Percentiles rank a stretch among this genome's conserved stretches.
These are phyloP conservation scores for Pueraria montana DNA, from an alignment of 306 rosid species.

Conservation along the genomic window DNA sequence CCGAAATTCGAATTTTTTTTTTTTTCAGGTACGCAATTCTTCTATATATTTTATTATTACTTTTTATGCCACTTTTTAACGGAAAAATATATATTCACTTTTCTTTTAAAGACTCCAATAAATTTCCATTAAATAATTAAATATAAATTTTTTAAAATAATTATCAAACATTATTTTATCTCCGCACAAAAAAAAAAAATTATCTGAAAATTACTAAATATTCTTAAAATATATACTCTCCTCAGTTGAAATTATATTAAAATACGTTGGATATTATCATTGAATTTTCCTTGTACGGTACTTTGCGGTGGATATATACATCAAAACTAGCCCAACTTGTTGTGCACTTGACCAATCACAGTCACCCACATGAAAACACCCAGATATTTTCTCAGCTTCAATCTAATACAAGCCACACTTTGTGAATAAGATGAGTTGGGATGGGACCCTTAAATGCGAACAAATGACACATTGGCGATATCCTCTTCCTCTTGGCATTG, in stretches of 20 bases:
- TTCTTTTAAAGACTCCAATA: not conserved
- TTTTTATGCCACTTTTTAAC: not conserved
- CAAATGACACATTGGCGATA: slow-evolving; percentile 54
- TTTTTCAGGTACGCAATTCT: not conserved
- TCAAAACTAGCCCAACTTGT: slow-evolving; percentile 25
- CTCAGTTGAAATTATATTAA: not conserved
- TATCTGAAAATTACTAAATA: not conserved
- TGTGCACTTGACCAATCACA: slow-evolving; percentile 37
- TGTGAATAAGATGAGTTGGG: slow-evolving; percentile 56
- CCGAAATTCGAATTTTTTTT: not conserved
- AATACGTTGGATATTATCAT: slow-evolving; percentile 10
- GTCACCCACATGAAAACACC: slow-evolving; percentile 27
- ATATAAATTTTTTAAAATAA: too few relatives aligned
- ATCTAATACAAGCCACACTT: slow-evolving; percentile 69
- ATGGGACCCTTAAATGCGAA: slow-evolving; percentile 63
- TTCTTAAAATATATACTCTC: not conserved
- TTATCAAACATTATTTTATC: too few relatives aligned
- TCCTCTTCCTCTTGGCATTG: slow-evolving; percentile 53
- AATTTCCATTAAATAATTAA: not conserved
- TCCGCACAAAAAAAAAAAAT: too few relatives aligned
- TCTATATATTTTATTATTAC: not conserved
- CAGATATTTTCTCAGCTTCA: slow-evolving; percentile 66
- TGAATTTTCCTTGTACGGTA: not conserved
- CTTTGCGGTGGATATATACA: slow-evolving; percentile 29
- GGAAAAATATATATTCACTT: not conserved